Evolutionary conservation across 306 rosid genomes (phyloP).

Genomic region (Quercus dentata): DNA sequence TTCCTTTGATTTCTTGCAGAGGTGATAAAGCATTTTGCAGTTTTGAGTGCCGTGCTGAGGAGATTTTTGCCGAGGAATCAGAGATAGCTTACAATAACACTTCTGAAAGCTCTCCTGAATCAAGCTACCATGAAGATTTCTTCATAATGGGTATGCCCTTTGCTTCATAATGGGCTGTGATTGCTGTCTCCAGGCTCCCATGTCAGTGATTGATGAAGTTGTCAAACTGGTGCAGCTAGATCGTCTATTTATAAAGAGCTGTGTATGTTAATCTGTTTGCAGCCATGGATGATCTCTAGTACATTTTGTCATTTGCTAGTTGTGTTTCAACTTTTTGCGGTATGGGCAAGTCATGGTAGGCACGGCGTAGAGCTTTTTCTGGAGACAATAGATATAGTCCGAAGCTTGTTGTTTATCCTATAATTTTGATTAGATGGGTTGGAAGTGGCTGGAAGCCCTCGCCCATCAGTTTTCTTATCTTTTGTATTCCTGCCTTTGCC

Average conservation of each 20-base stretch:
- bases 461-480: conserved; percentile 27
- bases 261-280: conserved; percentile 38
- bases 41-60: conserved; percentile 44
- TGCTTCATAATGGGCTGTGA: conserved; percentile 26
- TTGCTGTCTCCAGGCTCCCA: conserved; percentile 18
- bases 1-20: conserved; percentile 31
- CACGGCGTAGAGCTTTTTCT: conserved; percentile 15
- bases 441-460: conserved; percentile 64
- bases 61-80: conserved; percentile 40
- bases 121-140: conserved; percentile 64
- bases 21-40: conserved; percentile 72
- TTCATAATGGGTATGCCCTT: conserved; percentile 52
- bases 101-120: conserved; percentile 46
- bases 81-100: conserved; percentile 33
- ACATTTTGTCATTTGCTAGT: conserved; percentile 25
- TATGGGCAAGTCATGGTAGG: conserved; percentile 29
- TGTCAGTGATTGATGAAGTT: conserved; percentile 6
- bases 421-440: conserved; percentile 45
- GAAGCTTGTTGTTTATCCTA: conserved; percentile 17
- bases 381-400: conserved; percentile 1
- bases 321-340: conserved; percentile 31
- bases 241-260: conserved; percentile 36
- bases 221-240: conserved; percentile 14
- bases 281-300: conserved; percentile 44
- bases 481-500: conserved; percentile 15